phyloP scores from a whole-genome alignment of 1,284 basidiomycete species.

The Mrakiaceae sp. region DNA sequence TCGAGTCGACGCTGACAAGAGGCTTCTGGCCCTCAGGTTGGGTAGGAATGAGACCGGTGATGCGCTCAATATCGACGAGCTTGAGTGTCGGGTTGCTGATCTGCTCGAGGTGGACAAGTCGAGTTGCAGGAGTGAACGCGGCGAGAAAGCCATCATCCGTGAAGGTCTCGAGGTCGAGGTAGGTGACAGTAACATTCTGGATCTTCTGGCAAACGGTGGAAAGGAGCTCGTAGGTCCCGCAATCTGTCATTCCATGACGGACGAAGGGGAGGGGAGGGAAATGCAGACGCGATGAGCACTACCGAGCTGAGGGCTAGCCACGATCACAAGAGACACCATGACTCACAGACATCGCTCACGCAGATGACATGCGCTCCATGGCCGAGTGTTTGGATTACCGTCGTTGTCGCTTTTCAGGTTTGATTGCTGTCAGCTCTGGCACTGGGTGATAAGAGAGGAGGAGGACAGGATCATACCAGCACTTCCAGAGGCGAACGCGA shows the following conservation, averaged over 20 bases:
- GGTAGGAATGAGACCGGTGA: conserved; percentile 47
- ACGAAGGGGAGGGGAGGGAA: not conserved
- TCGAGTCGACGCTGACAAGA: conserved; percentile 76
- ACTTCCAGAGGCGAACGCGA: conserved; percentile 77
- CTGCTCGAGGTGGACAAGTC: conserved; percentile 90
- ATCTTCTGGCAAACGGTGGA: not conserved
- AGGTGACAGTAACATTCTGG: not conserved
- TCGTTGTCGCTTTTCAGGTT: not conserved
- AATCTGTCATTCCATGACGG: not conserved
- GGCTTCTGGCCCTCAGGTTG: conserved; percentile 26
- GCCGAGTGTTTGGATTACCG: not conserved
- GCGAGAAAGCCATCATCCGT: not conserved
- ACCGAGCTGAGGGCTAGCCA: not conserved
- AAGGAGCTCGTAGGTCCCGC: not conserved
- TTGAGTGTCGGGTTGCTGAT: conserved; percentile 77
- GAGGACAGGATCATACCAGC: conserved; percentile 44
- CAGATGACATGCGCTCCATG: not conserved
- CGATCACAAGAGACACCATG: not conserved
- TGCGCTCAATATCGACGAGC: conserved; percentile 62
- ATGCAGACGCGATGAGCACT: too few species aligned
- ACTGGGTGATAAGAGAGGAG: too few species aligned
- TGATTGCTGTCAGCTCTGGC: too few species aligned
- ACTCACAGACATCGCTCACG: conserved; percentile 1
- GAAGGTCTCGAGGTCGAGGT: not conserved
- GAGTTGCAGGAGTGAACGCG: conserved; percentile 1